Evolutionary conservation across 2,329 filamentous ascomycete genomes (phyloP).

Genomic region (Colletotrichum magnum): DNA sequence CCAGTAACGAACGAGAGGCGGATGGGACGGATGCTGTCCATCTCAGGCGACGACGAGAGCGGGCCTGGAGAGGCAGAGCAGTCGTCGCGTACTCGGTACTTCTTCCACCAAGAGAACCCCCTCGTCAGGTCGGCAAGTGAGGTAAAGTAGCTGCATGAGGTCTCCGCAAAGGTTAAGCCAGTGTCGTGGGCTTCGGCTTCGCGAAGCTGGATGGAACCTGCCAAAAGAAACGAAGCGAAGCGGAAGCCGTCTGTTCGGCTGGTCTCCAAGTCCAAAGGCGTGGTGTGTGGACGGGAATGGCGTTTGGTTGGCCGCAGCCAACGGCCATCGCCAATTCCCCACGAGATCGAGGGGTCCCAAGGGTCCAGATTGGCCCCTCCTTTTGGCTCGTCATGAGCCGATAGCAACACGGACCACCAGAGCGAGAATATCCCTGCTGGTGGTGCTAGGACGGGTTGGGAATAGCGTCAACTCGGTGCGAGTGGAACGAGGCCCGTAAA

Average conservation of each 20-base stretch:
- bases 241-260: slow-evolving; percentile 28
- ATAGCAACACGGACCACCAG: slow-evolving; percentile 30
- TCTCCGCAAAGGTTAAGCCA: slow-evolving; percentile 22
- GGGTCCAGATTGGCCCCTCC: slow-evolving; percentile 39
- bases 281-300: slow-evolving; percentile 31
- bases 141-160: slow-evolving; percentile 23
- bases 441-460: slow-evolving; percentile 8
- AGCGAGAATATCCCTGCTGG: slow-evolving; percentile 2
- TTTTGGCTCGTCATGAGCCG: slow-evolving; percentile 38
- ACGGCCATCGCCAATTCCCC: slow-evolving; percentile 35
- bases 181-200: slow-evolving; percentile 10
- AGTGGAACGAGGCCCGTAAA: slow-evolving; percentile 30
- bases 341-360: slow-evolving; percentile 41
- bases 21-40: no score
- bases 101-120: slow-evolving; percentile 12
- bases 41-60: no score
- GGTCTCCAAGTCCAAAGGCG: slow-evolving; percentile 6
- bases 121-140: background rate
- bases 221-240: slow-evolving; percentile 14
- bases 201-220: slow-evolving; percentile 26
- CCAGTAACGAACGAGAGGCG: background rate
- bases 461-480: slow-evolving; percentile 17
- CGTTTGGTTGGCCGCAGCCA: slow-evolving; percentile 37
- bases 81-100: slow-evolving; percentile 12
- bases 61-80: background rate